Evolutionary conservation across 805 yeast genomes (phyloP), one percentile per base, ranked within the genome.

Genomic region (Yarrowia deformans): DNA sequence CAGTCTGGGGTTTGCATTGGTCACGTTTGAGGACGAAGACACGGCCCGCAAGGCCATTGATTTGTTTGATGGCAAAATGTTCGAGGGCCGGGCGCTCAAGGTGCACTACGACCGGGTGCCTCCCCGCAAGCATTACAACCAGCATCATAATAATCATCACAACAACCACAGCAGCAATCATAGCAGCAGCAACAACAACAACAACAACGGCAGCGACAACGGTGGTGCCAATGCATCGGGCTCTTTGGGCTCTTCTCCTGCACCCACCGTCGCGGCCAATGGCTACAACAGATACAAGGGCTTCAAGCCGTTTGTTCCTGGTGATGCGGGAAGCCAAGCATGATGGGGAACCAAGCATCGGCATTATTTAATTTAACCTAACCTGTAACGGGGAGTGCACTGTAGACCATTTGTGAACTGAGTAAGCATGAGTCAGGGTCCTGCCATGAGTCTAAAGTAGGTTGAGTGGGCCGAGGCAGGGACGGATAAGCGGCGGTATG

Each of bases 1-100:
- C 1, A 75, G 81, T 40, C 83, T 87, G 73, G 92, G 93, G 1
- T 88, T 86, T 79, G 92, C 91, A 0, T 83, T 88, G 60, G 90
- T 87, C 1, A 81, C 84, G 4, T 87, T 86, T 32, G 80, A 80
- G 0, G 76, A 81, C 46, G 81, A 79, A 40, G 80, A 77, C 9
- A 85, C 84, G 43, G 85, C 90, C 4, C 78, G 79, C 4, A 78
- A 79, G 49, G 81, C 87, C 16, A 87, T 88, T 54, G 77, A 79
- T 34, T 69, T 75, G 49, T 85, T 88, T 72, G 84, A 88, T 74
- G 85, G 85, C 13, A 73, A 75, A 1, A 79, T 75, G n/a, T 89
- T 87, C 73, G 84, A 85, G 74, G 90, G 91, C 0, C 78, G 93
- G 48, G 78, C 80, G 8, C 77, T 88, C 39, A 86, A 88, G 3